Conservation (phyloP, 176 grass and related monocot genomes). For the Tuctoria greenei region DNA sequence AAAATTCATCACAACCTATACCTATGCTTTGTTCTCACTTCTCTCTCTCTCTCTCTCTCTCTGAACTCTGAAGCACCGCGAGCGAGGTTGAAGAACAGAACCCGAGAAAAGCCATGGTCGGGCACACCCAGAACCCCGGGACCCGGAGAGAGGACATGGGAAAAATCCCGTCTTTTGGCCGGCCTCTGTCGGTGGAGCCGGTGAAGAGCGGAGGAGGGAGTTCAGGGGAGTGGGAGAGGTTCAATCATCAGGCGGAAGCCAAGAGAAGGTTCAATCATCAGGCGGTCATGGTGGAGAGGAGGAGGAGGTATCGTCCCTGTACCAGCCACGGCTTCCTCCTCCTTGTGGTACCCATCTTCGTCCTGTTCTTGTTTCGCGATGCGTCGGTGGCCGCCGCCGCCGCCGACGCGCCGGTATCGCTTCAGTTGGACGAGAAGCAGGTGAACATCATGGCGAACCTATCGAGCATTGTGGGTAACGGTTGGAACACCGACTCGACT, state of each 20-base stretch:
- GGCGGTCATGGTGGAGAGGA: not conserved
- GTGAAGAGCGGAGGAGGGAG: not conserved
- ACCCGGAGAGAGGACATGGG: constrained; percentile 8
- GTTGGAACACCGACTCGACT: constrained; percentile 31
- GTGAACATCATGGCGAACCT: not conserved
- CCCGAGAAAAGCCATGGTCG: constrained; percentile 27
- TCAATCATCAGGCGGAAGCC: not conserved
- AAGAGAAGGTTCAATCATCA: not conserved
- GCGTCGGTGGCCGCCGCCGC: not conserved
- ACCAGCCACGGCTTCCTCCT: constrained; percentile 25
- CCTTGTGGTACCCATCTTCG: not conserved
- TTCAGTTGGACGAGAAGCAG: constrained; percentile 6
- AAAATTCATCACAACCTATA: not conserved
- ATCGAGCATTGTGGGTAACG: too few species aligned
- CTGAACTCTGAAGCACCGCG: not conserved
- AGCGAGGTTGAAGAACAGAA: constrained; percentile 30
- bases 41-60: too few species aligned
- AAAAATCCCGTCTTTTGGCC: not conserved
- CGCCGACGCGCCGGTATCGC: not conserved
- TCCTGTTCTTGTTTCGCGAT: not conserved
- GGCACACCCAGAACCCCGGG: not conserved
- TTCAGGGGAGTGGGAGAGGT: not conserved
- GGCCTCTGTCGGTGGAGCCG: not conserved
- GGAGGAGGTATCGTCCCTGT: constrained; percentile 20
- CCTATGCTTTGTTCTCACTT: not conserved